Evolutionary conservation across 2,329 filamentous ascomycete species (phyloP).

Genomic region (Xylaria sp.): DNA sequence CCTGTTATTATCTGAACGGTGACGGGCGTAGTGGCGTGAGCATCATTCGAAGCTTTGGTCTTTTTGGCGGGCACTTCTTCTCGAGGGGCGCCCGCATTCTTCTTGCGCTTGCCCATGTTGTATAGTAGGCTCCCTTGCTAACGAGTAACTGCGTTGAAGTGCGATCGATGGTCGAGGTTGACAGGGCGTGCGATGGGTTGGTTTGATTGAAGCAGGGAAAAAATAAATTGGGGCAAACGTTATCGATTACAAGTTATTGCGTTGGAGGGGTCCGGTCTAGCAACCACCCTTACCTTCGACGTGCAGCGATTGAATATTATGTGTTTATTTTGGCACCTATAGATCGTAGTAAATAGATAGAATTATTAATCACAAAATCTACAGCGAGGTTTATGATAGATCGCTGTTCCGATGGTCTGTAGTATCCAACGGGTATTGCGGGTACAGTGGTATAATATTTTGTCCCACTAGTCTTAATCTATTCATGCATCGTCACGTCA

Average conservation of each 20-base stretch:
- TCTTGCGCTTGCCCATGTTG: conserved; percentile 63
- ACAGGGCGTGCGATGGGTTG: background rate
- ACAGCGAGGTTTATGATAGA: background rate
- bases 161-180: background rate
- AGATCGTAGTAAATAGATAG: no score
- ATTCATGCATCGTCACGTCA: conserved; percentile 30
- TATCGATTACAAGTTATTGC: conserved; percentile 34
- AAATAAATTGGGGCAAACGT: conserved; percentile 34
- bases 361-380: background rate
- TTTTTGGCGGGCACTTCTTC: conserved; percentile 41
- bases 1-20: conserved; percentile 91
- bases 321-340: no score
- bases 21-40: conserved; percentile 50
- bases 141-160: conserved; percentile 23
- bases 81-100: conserved; percentile 48
- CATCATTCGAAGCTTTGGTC: conserved; percentile 42
- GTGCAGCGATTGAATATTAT: no score
- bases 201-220: conserved; percentile 22
- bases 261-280: background rate
- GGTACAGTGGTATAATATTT: conserved; percentile 15
- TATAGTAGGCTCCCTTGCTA: conserved; percentile 6
- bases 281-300: no score
- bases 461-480: conserved; percentile 24
- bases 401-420: background rate
- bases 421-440: background rate